Conservation (phyloP, 2,329 filamentous ascomycete genomes). For the Mycosphaerella arachidis region DNA sequence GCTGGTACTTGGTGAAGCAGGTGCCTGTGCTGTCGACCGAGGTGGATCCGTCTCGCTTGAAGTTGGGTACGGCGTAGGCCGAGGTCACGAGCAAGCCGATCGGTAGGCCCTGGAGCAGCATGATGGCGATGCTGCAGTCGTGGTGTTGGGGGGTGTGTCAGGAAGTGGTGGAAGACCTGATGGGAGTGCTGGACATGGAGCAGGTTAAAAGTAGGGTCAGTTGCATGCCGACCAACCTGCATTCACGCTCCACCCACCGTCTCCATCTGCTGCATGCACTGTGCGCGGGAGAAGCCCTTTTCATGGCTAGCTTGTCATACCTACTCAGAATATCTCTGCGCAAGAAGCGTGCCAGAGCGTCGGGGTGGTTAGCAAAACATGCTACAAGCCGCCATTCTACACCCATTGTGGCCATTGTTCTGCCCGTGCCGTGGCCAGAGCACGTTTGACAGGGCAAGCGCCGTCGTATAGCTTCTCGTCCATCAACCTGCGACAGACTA, state of each 20-base stretch:
- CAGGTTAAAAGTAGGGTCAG: background rate
- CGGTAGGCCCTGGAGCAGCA: conserved; percentile 7
- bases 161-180: background rate
- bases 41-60: conserved; percentile 6
- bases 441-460: no score
- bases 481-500: background rate
- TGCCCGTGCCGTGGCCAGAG: background rate
- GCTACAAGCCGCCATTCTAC: background rate
- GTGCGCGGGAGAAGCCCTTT: background rate
- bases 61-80: conserved; percentile 3
- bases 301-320: conserved; percentile 1
- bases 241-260: conserved; percentile 8
- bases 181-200: background rate
- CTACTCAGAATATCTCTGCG: conserved; percentile 5
- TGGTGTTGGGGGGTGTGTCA: background rate
- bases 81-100: conserved; percentile 8
- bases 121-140: background rate
- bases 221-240: background rate
- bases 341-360: conserved; percentile 7
- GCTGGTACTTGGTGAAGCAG: conserved; percentile 21
- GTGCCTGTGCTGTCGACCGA: conserved; percentile 15
- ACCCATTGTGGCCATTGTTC: background rate
- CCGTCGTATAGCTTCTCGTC: background rate
- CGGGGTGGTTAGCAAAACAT: conserved; percentile 5
- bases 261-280: background rate